Evolutionary conservation across 169 alveolate species (phyloP).

Genomic region (Cryptosporidium ryanae): DNA sequence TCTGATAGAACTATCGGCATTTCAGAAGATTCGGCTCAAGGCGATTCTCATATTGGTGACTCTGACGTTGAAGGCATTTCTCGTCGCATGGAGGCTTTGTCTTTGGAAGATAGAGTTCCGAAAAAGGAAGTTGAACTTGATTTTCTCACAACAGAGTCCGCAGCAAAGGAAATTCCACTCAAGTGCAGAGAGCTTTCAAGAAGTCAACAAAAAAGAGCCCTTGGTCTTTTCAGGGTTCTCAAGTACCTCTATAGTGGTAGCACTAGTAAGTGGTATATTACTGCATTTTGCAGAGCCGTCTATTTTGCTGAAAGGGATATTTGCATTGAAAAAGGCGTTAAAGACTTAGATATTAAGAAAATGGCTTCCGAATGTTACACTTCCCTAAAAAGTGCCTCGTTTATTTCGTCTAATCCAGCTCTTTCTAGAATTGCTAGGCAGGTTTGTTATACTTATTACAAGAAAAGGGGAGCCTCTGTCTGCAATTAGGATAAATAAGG

Average conservation of each 20-base stretch:
- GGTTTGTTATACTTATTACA: constrained; percentile 46
- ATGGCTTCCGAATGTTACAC: constrained; percentile 36
- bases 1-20: constrained; percentile 55
- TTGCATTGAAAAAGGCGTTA: neutral
- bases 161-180: constrained; percentile 8
- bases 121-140: neutral
- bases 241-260: constrained; percentile 42
- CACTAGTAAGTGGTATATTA: constrained; percentile 26
- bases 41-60: neutral
- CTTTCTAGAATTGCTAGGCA: constrained; percentile 23
- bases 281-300: constrained; percentile 74
- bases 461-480: constrained; percentile 33
- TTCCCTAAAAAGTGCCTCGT: constrained; percentile 6
- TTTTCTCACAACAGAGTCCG: constrained; percentile 21
- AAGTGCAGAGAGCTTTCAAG: constrained; percentile 37
- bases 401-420: neutral
- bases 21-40: neutral
- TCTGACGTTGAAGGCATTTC: neutral
- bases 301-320: constrained; percentile 59
- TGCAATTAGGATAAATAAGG: neutral
- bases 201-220: constrained; percentile 59
- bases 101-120: neutral
- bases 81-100: neutral
- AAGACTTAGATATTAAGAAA: constrained; percentile 18
- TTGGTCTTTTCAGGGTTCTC: constrained; percentile 38